These are phyloP conservation scores for Zymoseptoria brevis DNA, from an alignment of 2,329 filamentous ascomycete genomes.

Conservation along the genomic window DNA sequence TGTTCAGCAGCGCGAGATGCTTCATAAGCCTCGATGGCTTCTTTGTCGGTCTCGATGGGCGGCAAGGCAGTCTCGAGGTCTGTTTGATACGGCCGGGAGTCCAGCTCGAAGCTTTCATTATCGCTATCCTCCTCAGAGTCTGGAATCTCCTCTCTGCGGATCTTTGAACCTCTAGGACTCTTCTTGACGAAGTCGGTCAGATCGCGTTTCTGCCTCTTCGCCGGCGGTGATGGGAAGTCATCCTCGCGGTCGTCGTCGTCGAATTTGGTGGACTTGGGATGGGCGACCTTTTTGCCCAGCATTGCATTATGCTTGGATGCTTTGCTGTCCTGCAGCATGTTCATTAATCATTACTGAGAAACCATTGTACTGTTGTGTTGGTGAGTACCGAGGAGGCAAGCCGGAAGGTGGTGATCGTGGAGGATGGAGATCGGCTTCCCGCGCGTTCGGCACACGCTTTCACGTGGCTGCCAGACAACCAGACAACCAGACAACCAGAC, in stretches of 20 bases:
- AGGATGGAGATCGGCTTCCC: conserved; percentile 1
- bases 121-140: conserved; percentile 29
- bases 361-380: neutral
- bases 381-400: neutral
- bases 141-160: conserved; percentile 16
- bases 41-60: conserved; percentile 55
- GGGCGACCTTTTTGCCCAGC: conserved; percentile 37
- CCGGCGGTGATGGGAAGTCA: conserved; percentile 29
- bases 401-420: neutral
- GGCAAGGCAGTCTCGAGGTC: conserved; percentile 67
- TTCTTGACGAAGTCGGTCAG: conserved; percentile 15
- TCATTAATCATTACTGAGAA: neutral
- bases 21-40: conserved; percentile 76
- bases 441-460: neutral
- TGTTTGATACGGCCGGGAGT: conserved; percentile 43
- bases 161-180: conserved; percentile 17
- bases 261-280: conserved; percentile 39
- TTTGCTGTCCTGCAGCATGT: conserved; percentile 33
- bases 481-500: too few species aligned
- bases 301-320: conserved; percentile 42
- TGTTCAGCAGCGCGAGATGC: conserved; percentile 52
- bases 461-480: neutral
- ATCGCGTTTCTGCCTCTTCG: conserved; percentile 36
- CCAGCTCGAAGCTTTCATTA: conserved; percentile 20
- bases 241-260: conserved; percentile 29